Conservation (phyloP, 768 basidiomycete species). For the Coprinellus aureogranulatus region DNA sequence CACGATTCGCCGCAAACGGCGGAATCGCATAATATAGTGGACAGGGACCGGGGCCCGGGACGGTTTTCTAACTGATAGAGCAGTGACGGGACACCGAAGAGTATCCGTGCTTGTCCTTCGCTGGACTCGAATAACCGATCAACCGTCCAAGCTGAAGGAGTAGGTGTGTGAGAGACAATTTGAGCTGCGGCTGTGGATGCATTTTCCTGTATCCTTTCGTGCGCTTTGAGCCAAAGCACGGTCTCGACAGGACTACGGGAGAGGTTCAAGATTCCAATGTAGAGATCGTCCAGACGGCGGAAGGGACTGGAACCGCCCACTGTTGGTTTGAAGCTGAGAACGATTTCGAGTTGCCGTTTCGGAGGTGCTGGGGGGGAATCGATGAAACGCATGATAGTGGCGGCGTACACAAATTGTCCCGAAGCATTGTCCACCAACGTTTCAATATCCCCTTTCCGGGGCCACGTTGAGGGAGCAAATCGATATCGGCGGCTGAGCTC, state of each 20-base stretch:
- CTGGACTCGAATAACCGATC: too few species aligned
- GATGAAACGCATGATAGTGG: background rate
- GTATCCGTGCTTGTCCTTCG: too few species aligned
- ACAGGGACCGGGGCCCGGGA: too few species aligned
- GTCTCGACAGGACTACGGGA: background rate
- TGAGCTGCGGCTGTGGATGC: too few species aligned
- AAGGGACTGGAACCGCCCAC: background rate
- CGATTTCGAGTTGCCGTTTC: background rate
- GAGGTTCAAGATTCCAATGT: background rate
- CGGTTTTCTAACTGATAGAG: too few species aligned
- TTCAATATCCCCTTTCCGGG: background rate
- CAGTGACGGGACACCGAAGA: too few species aligned
- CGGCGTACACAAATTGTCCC: conserved; percentile 5
- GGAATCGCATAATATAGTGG: too few species aligned
- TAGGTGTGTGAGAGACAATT: too few species aligned
- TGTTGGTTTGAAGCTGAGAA: background rate
- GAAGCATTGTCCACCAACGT: background rate
- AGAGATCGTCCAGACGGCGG: background rate
- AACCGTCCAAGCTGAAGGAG: too few species aligned
- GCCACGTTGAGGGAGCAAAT: background rate
- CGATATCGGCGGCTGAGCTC: background rate
- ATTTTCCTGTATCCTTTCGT: background rate
- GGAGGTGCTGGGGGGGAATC: background rate
- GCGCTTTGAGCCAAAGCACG: background rate
- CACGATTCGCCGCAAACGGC: too few species aligned